phyloP scores from a whole-genome alignment of 108 stramenopile genomes.

The Cyclotella baltica region DNA sequence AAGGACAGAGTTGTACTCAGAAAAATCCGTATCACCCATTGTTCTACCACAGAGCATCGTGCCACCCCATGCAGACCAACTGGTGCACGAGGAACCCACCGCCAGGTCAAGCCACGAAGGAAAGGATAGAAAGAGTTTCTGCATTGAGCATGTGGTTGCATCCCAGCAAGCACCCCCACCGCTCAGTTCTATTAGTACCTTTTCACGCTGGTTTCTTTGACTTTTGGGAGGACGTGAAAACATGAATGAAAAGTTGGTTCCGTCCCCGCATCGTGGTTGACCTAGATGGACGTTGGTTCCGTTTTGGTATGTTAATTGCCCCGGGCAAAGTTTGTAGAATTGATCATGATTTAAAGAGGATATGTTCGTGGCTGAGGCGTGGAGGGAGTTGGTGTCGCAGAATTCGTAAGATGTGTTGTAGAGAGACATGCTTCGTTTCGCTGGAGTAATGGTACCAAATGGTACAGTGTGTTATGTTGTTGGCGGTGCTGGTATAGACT shows the following conservation, averaged over 20 bases:
- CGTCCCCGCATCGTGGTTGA: constrained; percentile 65
- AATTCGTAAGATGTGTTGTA: constrained; percentile 10
- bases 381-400: constrained; percentile 31
- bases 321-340: constrained; percentile 57
- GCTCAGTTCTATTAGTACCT: constrained; percentile 61
- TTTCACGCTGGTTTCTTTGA: constrained; percentile 27
- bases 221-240: constrained; percentile 46
- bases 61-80: not conserved
- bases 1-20: constrained; percentile 51
- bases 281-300: constrained; percentile 26
- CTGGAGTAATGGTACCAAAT: too few relatives aligned
- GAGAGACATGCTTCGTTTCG: not conserved
- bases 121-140: constrained; percentile 39
- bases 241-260: constrained; percentile 61
- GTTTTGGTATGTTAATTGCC: constrained; percentile 10
- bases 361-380: constrained; percentile 28
- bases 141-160: constrained; percentile 47
- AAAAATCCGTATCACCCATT: constrained; percentile 49
- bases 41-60: constrained; percentile 47
- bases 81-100: constrained; percentile 23
- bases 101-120: constrained; percentile 34
- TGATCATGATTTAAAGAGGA: constrained; percentile 37
- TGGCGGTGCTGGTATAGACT: too few relatives aligned
- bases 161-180: constrained; percentile 75
- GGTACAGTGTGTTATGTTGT: too few relatives aligned